phyloP scores from a whole-genome alignment of 179 eudicot species.

The Spergularia azorica region DNA sequence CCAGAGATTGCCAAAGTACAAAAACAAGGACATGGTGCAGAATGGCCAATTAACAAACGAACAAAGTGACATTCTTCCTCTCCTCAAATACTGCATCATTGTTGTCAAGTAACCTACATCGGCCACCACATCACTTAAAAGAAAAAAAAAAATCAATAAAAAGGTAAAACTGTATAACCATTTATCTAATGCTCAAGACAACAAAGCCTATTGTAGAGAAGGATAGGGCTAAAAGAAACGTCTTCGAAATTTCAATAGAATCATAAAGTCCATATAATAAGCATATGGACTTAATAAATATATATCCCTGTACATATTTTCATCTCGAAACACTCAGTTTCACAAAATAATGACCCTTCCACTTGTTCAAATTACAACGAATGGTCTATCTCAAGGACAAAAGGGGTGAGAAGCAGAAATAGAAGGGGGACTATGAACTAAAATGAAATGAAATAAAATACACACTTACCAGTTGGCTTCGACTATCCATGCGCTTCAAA shows the following conservation, averaged over 20 bases:
- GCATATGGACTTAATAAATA: too few species aligned
- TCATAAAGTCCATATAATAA: too few species aligned
- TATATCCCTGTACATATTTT: too few species aligned
- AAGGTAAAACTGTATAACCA: background rate
- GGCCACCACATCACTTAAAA: background rate
- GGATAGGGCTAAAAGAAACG: background rate
- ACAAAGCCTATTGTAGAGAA: background rate
- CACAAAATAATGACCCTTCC: too few species aligned
- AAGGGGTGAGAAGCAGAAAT: background rate
- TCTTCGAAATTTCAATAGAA: background rate
- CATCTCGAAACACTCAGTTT: too few species aligned
- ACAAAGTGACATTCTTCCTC: background rate
- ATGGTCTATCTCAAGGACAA: background rate
- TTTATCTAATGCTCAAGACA: background rate
- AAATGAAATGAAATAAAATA: background rate
- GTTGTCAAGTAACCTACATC: background rate
- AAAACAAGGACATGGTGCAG: background rate
- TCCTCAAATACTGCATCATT: background rate
- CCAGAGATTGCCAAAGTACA: background rate
- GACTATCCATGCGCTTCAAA: slow-evolving; percentile 87
- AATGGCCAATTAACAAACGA: slow-evolving; percentile 1
- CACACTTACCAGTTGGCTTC: slow-evolving; percentile 74
- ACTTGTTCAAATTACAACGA: too few species aligned
- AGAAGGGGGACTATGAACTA: background rate
- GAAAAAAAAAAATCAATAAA: background rate